Percentiles rank a stretch among this genome's conserved stretches.
phyloP scores from a whole-genome alignment of 805 yeast genomes.

The Saturnispora mendoncae region DNA sequence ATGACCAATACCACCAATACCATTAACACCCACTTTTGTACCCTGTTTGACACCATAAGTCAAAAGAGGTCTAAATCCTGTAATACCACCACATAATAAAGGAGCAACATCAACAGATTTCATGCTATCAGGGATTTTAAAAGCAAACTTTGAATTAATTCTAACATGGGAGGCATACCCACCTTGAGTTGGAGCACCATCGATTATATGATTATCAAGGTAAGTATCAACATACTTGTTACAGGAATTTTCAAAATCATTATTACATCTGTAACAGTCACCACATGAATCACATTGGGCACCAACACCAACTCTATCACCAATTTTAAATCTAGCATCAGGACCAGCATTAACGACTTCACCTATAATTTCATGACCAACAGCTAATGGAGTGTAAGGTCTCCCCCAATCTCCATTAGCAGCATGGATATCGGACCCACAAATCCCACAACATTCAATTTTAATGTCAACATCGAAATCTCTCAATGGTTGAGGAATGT shows the following conservation, averaged over 20 bases:
- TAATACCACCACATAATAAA: constrained; percentile 48
- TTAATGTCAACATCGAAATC: constrained; percentile 33
- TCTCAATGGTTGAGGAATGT: constrained; percentile 15
- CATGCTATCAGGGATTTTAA: constrained; percentile 40
- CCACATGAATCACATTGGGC: constrained; percentile 36
- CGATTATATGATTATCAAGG: constrained; percentile 30
- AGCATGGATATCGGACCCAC: constrained; percentile 45
- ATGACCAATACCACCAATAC: constrained; percentile 41
- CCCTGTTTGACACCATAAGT: constrained; percentile 38
- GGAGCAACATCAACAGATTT: constrained; percentile 42
- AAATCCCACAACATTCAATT: constrained; percentile 40
- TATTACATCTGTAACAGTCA: constrained; percentile 32
- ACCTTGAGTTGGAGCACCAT: constrained; percentile 39
- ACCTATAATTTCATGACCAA: constrained; percentile 45
- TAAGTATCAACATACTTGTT: constrained; percentile 38
- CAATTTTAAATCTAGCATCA: constrained; percentile 32
- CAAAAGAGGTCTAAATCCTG: constrained; percentile 43
- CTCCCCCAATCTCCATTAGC: constrained; percentile 27
- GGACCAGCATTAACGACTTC: constrained; percentile 34
- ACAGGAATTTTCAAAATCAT: constrained; percentile 42
- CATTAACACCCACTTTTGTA: constrained; percentile 41
- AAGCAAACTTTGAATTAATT: constrained; percentile 36
- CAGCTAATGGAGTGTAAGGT: constrained; percentile 20
- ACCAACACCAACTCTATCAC: constrained; percentile 46
- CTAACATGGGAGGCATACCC: constrained; percentile 43